These are phyloP conservation scores for Lantana camara DNA, from an alignment of 257 asterid genomes.

Conservation along the genomic window DNA sequence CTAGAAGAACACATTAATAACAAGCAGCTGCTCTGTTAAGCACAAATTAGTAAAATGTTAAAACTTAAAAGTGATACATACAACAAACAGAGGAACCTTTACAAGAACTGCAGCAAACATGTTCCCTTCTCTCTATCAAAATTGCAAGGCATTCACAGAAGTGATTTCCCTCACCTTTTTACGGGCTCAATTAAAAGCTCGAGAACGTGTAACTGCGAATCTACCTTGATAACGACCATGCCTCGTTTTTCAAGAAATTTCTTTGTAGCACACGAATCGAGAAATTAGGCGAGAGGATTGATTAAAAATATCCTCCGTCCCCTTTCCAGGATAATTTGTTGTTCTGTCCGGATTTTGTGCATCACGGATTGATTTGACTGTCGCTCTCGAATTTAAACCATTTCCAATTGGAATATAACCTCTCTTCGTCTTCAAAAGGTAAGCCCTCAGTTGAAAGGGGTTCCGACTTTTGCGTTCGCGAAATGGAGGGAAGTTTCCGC, in stretches of 20 bases:
- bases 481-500: slow-evolving; percentile 44
- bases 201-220: slow-evolving; percentile 1
- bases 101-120: neutral
- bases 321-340: neutral
- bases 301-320: neutral
- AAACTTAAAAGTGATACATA: slow-evolving; percentile 15
- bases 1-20: neutral
- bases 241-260: neutral
- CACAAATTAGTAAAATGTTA: neutral
- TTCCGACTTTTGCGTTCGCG: slow-evolving; percentile 46
- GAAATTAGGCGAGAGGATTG: slow-evolving; percentile 7
- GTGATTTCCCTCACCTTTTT: neutral
- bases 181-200: neutral
- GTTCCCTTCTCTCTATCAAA: neutral
- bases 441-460: slow-evolving; percentile 49
- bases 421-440: slow-evolving; percentile 79
- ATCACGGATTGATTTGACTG: slow-evolving; percentile 29
- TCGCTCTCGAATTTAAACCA: slow-evolving; percentile 81
- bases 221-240: neutral
- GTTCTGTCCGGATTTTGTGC: neutral
- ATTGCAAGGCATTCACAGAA: neutral
- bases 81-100: neutral
- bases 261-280: slow-evolving; percentile 8
- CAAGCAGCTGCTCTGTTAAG: neutral
- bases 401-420: slow-evolving; percentile 74